phyloP scores from a whole-genome alignment of 1,139 yeast genomes.

The Debaryomyces sp. region DNA sequence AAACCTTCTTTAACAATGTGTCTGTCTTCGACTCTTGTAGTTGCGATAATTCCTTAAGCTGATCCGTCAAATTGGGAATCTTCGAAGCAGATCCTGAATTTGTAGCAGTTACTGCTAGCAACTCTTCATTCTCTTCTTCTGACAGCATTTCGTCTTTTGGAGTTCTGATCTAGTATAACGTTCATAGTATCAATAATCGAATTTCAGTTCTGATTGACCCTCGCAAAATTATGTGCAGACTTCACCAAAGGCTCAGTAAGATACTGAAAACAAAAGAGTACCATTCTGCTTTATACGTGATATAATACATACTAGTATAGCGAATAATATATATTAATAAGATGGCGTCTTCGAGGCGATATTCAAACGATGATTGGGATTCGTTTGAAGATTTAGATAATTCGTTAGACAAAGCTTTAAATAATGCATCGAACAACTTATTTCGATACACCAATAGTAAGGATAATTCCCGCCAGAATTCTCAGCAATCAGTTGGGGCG shows the following conservation, averaged over 20 bases:
- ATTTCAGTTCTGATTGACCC: neutral
- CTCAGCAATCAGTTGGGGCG: slow-evolving; percentile 30
- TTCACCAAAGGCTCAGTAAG: neutral
- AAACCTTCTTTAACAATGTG: slow-evolving; percentile 25
- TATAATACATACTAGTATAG: neutral
- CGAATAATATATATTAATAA: neutral
- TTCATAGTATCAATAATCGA: neutral
- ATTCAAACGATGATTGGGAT: slow-evolving; percentile 24
- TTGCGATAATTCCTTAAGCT: slow-evolving; percentile 5
- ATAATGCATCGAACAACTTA: slow-evolving; percentile 39
- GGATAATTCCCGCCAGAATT: slow-evolving; percentile 17
- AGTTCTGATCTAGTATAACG: neutral
- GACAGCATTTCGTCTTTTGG: slow-evolving; percentile 7
- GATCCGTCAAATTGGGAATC: slow-evolving; percentile 3
- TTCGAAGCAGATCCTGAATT: neutral
- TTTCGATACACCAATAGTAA: slow-evolving; percentile 20
- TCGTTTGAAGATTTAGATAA: slow-evolving; percentile 48
- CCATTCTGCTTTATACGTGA: neutral
- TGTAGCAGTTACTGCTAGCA: slow-evolving; percentile 2
- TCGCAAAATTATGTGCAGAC: neutral
- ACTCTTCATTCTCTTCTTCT: slow-evolving; percentile 8
- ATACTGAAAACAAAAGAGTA: neutral
- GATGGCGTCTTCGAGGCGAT: slow-evolving; percentile 18
- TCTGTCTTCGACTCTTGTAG: slow-evolving; percentile 22
- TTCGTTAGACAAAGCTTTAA: slow-evolving; percentile 46